Percentiles rank a stretch among this genome's conserved stretches.
Conservation (phyloP, 1,284 basidiomycete species). For the Agaricales sp. region DNA sequence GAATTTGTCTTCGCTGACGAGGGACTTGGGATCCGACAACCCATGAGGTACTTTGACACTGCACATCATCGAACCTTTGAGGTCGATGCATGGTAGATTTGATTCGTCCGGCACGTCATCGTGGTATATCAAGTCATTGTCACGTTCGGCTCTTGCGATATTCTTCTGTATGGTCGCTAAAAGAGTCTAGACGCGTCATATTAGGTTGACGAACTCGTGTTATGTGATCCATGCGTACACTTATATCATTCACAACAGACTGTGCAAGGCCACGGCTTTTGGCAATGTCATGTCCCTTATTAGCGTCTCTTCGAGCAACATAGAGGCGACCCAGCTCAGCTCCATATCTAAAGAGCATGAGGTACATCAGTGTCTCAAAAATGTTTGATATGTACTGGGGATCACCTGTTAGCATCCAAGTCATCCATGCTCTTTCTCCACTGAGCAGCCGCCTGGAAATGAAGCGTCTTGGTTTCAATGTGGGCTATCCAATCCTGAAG, state of each 20-base stretch:
- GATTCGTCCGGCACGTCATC: constrained; percentile 65
- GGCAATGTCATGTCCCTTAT: constrained; percentile 66
- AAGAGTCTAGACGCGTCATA: constrained; percentile 33
- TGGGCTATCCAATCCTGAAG: constrained; percentile 73
- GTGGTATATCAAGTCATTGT: constrained; percentile 97
- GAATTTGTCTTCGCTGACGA: constrained; percentile 31
- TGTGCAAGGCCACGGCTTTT: constrained; percentile 51
- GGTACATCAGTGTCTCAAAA: no score
- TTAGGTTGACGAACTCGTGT: constrained; percentile 5
- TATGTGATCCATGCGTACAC: constrained; percentile 32
- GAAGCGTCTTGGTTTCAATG: constrained; percentile 72
- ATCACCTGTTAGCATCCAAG: constrained; percentile 68
- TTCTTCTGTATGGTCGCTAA: constrained; percentile 63
- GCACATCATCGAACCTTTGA: constrained; percentile 26
- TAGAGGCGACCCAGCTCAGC: constrained; percentile 70
- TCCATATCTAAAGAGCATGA: constrained; percentile 64
- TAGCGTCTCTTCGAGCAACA: constrained; percentile 58
- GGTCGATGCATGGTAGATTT: neutral
- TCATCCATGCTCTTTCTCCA: constrained; percentile 89
- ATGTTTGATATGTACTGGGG: constrained; percentile 9
- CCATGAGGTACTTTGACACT: constrained; percentile 51
- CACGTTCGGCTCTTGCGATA: constrained; percentile 69
- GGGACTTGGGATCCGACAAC: constrained; percentile 49
- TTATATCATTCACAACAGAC: constrained; percentile 66
- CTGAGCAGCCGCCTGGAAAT: constrained; percentile 88